These are phyloP conservation scores for Trametes versicolor DNA, from an alignment of 1,284 basidiomycete species.

Conservation along the genomic window DNA sequence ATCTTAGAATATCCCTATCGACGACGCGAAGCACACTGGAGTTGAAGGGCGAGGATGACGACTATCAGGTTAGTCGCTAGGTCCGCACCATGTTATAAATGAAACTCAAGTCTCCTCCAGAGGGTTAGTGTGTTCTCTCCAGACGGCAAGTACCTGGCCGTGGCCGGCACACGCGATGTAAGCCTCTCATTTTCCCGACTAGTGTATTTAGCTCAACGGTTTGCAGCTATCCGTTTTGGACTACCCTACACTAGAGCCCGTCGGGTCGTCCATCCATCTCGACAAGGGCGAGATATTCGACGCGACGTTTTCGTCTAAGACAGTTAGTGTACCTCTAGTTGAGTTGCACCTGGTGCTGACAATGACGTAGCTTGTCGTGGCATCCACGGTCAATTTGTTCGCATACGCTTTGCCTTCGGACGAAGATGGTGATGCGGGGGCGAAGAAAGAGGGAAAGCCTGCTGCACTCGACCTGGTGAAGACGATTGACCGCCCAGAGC, in stretches of 20 bases:
- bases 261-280: conserved; percentile 56
- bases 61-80: conserved; percentile 76
- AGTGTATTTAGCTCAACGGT: neutral
- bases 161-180: conserved; percentile 74
- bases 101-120: conserved; percentile 48
- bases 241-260: conserved; percentile 69
- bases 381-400: conserved; percentile 68
- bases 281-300: conserved; percentile 81
- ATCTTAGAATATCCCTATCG: conserved; percentile 61
- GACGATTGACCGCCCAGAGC: conserved; percentile 63
- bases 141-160: conserved; percentile 65
- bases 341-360: neutral
- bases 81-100: neutral
- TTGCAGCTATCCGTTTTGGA: conserved; percentile 71
- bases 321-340: conserved; percentile 47
- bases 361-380: conserved; percentile 64
- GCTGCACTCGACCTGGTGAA: conserved; percentile 55
- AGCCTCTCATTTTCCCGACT: conserved; percentile 30
- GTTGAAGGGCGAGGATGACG: conserved; percentile 65
- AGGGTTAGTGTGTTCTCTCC: conserved; percentile 83
- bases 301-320: conserved; percentile 67
- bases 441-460: conserved; percentile 47
- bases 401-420: conserved; percentile 64
- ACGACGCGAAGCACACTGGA: conserved; percentile 70
- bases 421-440: conserved; percentile 51